Evolutionary conservation across 2,329 filamentous ascomycete species (phyloP), one percentile per base, ranked within the genome.

Genomic region (Xylariaceae sp.): DNA sequence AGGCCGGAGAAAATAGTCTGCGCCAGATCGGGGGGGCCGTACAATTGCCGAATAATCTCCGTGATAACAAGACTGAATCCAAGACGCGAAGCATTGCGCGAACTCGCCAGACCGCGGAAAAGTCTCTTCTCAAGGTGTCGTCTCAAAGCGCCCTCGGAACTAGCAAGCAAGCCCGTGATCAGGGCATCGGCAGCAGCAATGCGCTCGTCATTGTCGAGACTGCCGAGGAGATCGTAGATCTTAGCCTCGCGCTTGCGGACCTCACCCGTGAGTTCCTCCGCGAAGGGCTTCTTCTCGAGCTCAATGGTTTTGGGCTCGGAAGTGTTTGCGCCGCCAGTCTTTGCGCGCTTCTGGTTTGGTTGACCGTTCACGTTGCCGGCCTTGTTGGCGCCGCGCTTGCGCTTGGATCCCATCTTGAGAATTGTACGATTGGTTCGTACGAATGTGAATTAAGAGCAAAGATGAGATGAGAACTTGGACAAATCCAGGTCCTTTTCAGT

Each of bases 21-120:
- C 8, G 75, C 73, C 13, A 81, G 70, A 5, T 76, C 69, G 47
- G 78, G 74, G 11, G 77, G 66, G 1, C 83, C 83, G 68, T 88
- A 89, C 4, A 92, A 75, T 68, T 93, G 85, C 3, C 83, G 80
- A 50, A 96, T 72, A 7, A 95, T 77, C 73, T 97, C 92, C 0
- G 92, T 88, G 65, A 97, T 77, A 0, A 93, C 93, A 57, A 97
- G 81, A 56, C 91, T 96, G 73, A 96, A 97, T 2, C 94, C 94
- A 54, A 94, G 77, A 30, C 94, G 83, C 15, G 93, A 91, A 10
- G 90, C 90, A 76, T 96, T 96, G 59, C 91, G 87, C 57, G 91
- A 88, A 72, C 92, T 97, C 62, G 92, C 92, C 15, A 97, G 84
- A 47, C 94, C 94, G 57, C 90, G 86, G 72, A 97, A 90, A 44